These are phyloP conservation scores for Pseudopithomyces chartarum DNA, from an alignment of 2,329 filamentous ascomycete species.

Conservation along the genomic window DNA sequence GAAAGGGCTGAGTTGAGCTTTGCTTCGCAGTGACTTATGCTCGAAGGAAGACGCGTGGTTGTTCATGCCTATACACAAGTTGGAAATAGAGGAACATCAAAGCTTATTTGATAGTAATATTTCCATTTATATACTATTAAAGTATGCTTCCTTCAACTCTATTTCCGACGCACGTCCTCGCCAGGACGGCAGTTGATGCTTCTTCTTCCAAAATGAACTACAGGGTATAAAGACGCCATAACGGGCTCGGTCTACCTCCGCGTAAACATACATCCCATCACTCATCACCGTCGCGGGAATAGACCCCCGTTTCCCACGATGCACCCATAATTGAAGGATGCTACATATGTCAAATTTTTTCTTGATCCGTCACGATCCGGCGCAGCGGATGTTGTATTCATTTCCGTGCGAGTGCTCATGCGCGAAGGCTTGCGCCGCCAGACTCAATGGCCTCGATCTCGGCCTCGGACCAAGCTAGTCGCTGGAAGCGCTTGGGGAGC, in stretches of 20 bases:
- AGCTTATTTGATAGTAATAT: background rate
- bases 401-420: conserved; percentile 39
- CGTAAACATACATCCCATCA: background rate
- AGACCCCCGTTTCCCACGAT: conserved; percentile 12
- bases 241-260: conserved; percentile 10
- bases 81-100: background rate
- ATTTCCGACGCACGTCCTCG: background rate
- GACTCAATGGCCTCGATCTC: conserved; percentile 98
- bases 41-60: background rate
- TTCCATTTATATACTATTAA: background rate
- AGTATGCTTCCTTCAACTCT: background rate
- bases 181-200: background rate
- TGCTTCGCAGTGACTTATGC: background rate
- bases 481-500: conserved; percentile 82
- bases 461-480: conserved; percentile 71
- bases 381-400: conserved; percentile 18
- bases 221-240: conserved; percentile 11
- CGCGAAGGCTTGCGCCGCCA: conserved; percentile 75
- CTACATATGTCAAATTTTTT: conserved; percentile 20
- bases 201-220: conserved; percentile 1
- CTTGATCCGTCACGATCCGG: conserved; percentile 18
- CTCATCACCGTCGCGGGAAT: conserved; percentile 6
- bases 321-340: conserved; percentile 9
- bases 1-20: background rate
- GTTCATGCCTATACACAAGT: background rate